Evolutionary conservation across 2,329 filamentous ascomycete species (phyloP), one percentile per base, ranked within the genome.

Genomic region (Zymoseptoria brevis): DNA sequence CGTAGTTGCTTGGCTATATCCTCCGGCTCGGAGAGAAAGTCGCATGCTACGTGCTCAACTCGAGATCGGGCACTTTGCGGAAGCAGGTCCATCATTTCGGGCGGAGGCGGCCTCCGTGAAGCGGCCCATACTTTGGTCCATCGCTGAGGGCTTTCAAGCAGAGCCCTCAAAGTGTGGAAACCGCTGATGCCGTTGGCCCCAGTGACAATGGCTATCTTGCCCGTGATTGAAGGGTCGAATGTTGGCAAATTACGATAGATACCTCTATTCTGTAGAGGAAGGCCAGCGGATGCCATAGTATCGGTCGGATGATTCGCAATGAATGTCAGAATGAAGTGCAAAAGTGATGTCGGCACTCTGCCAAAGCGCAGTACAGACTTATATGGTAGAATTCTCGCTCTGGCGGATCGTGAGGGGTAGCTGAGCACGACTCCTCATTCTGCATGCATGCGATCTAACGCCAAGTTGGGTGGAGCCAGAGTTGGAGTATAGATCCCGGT

Each of bases 121-220:
- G 81, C 66, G 48, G 77, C 76, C 66, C 80, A 81, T 53, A 83
- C 77, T 61, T 81, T 82, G 9, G 67, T 73, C 80, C 80, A 83
- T 56, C 80, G 74, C 52, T 77, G 60, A 0, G 80, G 78, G 19
- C 73, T 71, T 41, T 79, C 73, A 16, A 74, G 71, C 2, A 83
- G 72, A 0, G 77, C 79, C 9, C 76, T 76, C 54, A 82, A 69
- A 69, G 80, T 81, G 65, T 80, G 75, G 60, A 78, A 75, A 1
- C 80, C 80, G 0, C 78, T 81, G 26, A 83, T 79, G 8, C 80
- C 81, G 73, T 81, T 82, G 56, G 79, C 78, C 5, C 80, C 80
- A 0, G 79, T 81, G 45, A 83, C 74, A 51, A 83, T 77, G 2
- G 80, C 80, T 0, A 77, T 80, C 22, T 81, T 72, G 19, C 71